Percentiles rank a stretch among this genome's conserved stretches.
Evolutionary conservation across 345 rosid genomes (phyloP).

Genomic region (Dipteronia dyeriana): DNA sequence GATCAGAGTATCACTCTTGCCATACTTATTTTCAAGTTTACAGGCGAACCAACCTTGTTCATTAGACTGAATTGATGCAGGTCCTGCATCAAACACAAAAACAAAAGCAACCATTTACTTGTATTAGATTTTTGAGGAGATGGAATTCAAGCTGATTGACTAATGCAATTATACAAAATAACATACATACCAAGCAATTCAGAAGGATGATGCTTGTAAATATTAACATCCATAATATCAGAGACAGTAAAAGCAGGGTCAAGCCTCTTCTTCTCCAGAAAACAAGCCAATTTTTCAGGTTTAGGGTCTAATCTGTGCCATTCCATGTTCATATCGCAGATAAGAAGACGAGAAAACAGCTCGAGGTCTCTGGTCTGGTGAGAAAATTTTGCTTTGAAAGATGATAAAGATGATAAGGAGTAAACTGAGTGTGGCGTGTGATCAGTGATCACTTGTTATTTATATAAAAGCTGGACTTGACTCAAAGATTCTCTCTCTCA

Average conservation of each 20-base stretch:
- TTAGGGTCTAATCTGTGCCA: slow-evolving; percentile 30
- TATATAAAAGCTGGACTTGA: too few relatives aligned
- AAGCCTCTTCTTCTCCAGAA: slow-evolving; percentile 5
- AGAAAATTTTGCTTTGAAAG: neutral
- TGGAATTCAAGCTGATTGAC: too few relatives aligned
- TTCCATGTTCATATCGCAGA: neutral
- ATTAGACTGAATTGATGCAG: neutral
- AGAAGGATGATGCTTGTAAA: slow-evolving; percentile 22
- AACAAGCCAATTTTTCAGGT: slow-evolving; percentile 21
- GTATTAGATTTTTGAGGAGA: too few relatives aligned
- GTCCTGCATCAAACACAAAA: neutral
- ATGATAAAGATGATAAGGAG: too few relatives aligned
- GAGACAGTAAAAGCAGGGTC: slow-evolving; percentile 17
- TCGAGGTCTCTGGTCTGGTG: neutral
- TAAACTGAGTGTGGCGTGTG: too few relatives aligned
- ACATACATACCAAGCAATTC: slow-evolving; percentile 34
- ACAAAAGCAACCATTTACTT: too few relatives aligned
- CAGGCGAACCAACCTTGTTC: slow-evolving; percentile 45
- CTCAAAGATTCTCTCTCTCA: too few relatives aligned
- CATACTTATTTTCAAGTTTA: slow-evolving; percentile 1
- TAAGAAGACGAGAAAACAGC: neutral
- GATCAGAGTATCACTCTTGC: slow-evolving; percentile 12
- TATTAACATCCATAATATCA: slow-evolving; percentile 10
- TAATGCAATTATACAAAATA: too few relatives aligned
- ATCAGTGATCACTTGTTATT: too few relatives aligned